These are phyloP conservation scores for Dunaliella primolecta DNA, from an alignment of 139 green algal species.

Conservation along the genomic window DNA sequence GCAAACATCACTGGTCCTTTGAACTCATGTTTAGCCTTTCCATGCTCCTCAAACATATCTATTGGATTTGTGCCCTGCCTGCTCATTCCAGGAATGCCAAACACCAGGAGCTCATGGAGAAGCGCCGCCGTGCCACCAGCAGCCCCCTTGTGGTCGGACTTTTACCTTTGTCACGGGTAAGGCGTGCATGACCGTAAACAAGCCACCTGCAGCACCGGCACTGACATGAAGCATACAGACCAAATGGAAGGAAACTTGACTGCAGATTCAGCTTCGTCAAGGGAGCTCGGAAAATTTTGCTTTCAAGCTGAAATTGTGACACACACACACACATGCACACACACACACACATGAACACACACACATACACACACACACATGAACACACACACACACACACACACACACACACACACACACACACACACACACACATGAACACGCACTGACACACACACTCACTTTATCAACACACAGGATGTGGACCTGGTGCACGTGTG, in stretches of 20 bases:
- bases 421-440: background rate
- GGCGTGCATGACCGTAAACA: background rate
- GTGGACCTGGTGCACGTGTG: conserved; percentile 50
- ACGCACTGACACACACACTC: background rate
- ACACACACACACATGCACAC: background rate
- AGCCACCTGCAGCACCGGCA: background rate
- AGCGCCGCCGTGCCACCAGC: conserved; percentile 30
- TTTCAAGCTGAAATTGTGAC: background rate
- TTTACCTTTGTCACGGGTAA: conserved; percentile 63
- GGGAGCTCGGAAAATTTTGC: background rate
- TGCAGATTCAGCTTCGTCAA: background rate
- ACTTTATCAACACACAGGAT: conserved; percentile 11
- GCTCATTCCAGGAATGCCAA: conserved; percentile 54
- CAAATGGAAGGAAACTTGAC: background rate
- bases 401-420: background rate
- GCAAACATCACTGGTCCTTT: background rate
- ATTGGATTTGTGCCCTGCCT: background rate
- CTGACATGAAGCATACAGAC: background rate
- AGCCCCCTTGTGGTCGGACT: conserved; percentile 65
- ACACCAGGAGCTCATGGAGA: conserved; percentile 55
- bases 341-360: background rate
- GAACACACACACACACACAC: background rate
- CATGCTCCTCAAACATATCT: background rate
- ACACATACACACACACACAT: background rate
- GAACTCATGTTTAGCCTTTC: background rate